A percentile compares a stretch with the other conserved stretches of the same genome.
Conservation (phyloP, 306 rosid genomes). For the Parietaria judaica region DNA sequence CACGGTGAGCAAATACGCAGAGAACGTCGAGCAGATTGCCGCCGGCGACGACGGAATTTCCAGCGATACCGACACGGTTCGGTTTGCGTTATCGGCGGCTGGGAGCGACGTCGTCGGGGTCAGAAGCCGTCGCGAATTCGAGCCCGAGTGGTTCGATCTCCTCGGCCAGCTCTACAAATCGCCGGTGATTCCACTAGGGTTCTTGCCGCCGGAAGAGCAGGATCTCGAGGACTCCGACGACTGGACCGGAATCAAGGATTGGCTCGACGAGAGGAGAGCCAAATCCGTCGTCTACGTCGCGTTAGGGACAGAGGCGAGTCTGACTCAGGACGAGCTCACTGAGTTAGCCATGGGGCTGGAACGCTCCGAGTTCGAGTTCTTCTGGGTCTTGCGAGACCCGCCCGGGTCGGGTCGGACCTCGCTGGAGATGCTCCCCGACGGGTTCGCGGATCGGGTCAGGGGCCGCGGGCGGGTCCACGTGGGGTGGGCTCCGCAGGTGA, state of each 20-base stretch:
- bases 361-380: constrained; percentile 23
- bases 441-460: constrained; percentile 30
- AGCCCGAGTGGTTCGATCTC: constrained; percentile 34
- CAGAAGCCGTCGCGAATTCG: constrained; percentile 29
- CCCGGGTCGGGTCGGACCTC: not conserved
- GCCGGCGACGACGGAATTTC: constrained; percentile 1
- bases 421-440: constrained; percentile 25
- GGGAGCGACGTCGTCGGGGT: constrained; percentile 28
- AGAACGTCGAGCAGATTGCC: constrained; percentile 8
- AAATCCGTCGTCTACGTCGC: constrained; percentile 36
- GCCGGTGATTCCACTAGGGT: constrained; percentile 5
- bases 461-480: constrained; percentile 19
- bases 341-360: constrained; percentile 39
- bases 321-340: constrained; percentile 23
- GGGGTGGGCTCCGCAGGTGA: constrained; percentile 39
- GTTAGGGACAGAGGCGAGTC: constrained; percentile 28
- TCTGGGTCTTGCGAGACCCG: constrained; percentile 30
- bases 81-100: constrained; percentile 18
- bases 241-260: constrained; percentile 8
- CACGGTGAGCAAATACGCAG: constrained; percentile 9
- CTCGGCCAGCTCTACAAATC: constrained; percentile 22
- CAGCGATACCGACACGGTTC: constrained; percentile 20
- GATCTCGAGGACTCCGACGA: not conserved
- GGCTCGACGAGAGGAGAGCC: constrained; percentile 22
- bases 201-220: constrained; percentile 27